Evolutionary conservation across 2,329 filamentous ascomycete genomes (phyloP).

Genomic region (Penicillium sp.): DNA sequence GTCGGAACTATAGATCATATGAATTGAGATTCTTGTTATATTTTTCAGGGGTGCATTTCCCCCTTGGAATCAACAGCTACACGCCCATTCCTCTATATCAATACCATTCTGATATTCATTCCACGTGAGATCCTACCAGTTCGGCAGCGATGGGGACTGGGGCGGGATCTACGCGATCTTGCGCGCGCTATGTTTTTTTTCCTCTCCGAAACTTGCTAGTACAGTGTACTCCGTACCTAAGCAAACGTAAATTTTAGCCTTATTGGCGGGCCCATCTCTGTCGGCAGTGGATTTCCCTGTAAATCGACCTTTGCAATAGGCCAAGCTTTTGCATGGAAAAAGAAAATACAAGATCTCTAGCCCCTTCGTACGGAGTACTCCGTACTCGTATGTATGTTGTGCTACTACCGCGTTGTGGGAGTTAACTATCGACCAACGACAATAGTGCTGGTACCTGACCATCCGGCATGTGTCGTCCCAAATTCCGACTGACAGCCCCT

Average conservation of each 20-base stretch:
- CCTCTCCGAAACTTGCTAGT: slow-evolving; percentile 1
- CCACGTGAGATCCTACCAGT: slow-evolving; percentile 13
- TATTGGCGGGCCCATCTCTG: slow-evolving; percentile 3
- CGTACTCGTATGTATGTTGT: neutral
- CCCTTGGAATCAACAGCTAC: too few species aligned
- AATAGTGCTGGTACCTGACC: neutral
- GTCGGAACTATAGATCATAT: slow-evolving; percentile 1
- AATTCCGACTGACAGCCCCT: slow-evolving; percentile 6
- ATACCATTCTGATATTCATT: neutral
- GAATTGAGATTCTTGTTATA: neutral
- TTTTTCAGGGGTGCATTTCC: too few species aligned
- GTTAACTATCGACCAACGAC: neutral
- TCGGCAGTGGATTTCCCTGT: slow-evolving; percentile 2
- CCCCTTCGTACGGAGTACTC: neutral
- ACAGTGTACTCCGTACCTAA: neutral
- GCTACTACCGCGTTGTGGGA: neutral
- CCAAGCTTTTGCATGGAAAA: slow-evolving; percentile 3
- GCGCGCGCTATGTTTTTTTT: slow-evolving; percentile 8
- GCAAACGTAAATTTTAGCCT: slow-evolving; percentile 1
- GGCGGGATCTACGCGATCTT: slow-evolving; percentile 8
- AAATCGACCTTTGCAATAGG: neutral
- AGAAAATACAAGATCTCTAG: neutral
- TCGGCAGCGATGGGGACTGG: slow-evolving; percentile 14
- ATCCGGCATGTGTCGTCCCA: neutral
- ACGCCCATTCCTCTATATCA: too few species aligned